Evolutionary conservation across 78 protist species (phyloP), one percentile per base, ranked within the genome.

Genomic region (Polysphondylium violaceum): DNA sequence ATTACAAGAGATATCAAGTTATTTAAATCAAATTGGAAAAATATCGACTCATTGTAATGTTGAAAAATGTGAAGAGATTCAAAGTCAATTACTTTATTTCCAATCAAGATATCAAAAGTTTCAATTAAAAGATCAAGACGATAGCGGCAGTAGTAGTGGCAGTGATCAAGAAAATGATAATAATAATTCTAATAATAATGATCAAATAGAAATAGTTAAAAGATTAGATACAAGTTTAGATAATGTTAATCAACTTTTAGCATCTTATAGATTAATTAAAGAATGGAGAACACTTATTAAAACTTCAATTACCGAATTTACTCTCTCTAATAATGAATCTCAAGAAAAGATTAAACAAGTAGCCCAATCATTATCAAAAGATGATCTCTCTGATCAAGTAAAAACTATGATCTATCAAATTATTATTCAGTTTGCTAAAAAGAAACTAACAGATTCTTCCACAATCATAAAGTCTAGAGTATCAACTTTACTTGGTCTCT

Each of bases 281-380:
- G 81, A 83, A 27, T 83, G 90, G 90, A 44, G 60, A 29, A 31
- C 17, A 1, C n/a, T 58, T 9, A 41, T 69, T 7, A 83, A 83
- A 40, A 83, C 67, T 36, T 58, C 35, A 27, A 27, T 56, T 17
- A 8, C 77, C 0, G 90, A 83, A 21, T 83, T 36, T 69, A 25
- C 60, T 6, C 12, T 43, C 6, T 17, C 79, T 12, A 38, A 68
- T 21, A 16, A 27, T 41, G 56, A 69, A 2, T 61, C 19, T 19
- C 43, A 23, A 43, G 63, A 61, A 9, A 35, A 14, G 16, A 33
- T 64, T 3, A 56, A 44, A 6, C 11, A 56, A 14, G 29, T 83
- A n/a, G 35, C 69, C 5, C 31, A 67, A 2, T 55, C 76, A 6
- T 12, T 83, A 2, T 3, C 36, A n/a, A n/a, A n/a, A 2, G 7